Percentiles rank a stretch among this genome's conserved stretches.
Evolutionary conservation across 768 basidiomycete genomes (phyloP).

Genomic region (Suillus placidus): DNA sequence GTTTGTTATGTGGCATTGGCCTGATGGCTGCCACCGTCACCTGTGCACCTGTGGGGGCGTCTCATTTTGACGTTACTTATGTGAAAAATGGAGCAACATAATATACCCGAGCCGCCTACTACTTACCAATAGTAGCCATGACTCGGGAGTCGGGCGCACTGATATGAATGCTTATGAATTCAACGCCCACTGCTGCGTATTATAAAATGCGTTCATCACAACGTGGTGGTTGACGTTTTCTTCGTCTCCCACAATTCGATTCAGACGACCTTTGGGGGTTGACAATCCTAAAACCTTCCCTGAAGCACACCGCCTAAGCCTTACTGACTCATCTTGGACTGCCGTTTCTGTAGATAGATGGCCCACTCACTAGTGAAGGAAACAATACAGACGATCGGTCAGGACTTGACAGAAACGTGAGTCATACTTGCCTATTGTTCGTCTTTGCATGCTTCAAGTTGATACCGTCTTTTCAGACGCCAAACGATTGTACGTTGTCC

Average conservation of each 20-base stretch:
- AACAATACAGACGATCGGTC: not conserved
- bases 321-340: not conserved
- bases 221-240: not conserved
- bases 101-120: not conserved
- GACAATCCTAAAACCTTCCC: not conserved
- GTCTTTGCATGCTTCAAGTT: not conserved
- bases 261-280: not conserved
- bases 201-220: not conserved
- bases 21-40: no score
- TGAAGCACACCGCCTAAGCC: not conserved
- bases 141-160: no score
- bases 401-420: not conserved
- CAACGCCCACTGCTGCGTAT: not conserved
- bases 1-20: not conserved
- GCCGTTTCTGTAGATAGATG: not conserved
- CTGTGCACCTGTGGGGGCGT: no score
- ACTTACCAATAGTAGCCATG: no score
- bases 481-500: not conserved
- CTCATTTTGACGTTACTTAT: no score
- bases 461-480: not conserved
- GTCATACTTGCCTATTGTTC: not conserved
- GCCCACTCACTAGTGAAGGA: not conserved
- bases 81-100: no score
- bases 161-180: not conserved
- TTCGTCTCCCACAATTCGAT: not conserved